phyloP scores from a whole-genome alignment of 768 basidiomycete species.

The Suillus tomentosus region DNA sequence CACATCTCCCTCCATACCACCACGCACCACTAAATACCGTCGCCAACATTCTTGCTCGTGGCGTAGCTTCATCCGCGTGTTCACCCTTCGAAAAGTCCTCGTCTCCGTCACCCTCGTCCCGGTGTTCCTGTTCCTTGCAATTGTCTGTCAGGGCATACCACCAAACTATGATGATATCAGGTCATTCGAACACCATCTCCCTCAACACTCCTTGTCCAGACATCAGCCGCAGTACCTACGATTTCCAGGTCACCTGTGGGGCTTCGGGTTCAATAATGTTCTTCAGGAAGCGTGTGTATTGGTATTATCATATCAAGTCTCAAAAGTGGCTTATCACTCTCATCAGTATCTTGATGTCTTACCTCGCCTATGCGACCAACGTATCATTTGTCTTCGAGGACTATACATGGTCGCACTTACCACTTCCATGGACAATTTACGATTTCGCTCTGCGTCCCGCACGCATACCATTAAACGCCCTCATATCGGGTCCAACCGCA shows the following conservation, averaged over 20 bases:
- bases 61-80: conserved; percentile 14
- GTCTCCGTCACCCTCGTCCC: conserved; percentile 22
- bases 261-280: conserved; percentile 62
- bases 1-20: not conserved
- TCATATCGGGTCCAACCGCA: conserved; percentile 56
- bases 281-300: conserved; percentile 59
- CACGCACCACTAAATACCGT: conserved; percentile 6
- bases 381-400: conserved; percentile 65
- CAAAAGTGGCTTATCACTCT: conserved; percentile 3
- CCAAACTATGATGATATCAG: conserved; percentile 41
- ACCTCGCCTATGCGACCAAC: conserved; percentile 51
- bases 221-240: conserved; percentile 40
- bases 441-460: conserved; percentile 54
- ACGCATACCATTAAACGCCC: conserved; percentile 58
- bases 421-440: conserved; percentile 56
- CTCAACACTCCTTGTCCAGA: conserved; percentile 38
- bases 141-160: conserved; percentile 41
- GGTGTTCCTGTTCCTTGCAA: conserved; percentile 29
- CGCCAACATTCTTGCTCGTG: conserved; percentile 18
- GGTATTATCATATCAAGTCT: not conserved
- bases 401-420: conserved; percentile 58
- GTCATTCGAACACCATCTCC: conserved; percentile 36
- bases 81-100: conserved; percentile 33
- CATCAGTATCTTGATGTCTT: conserved; percentile 48
- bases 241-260: conserved; percentile 60